A percentile compares a stretch with the other conserved stretches of the same genome.
Evolutionary conservation across 129 eudicot genomes (phyloP).

Genomic region (Centaurea solstitialis): DNA sequence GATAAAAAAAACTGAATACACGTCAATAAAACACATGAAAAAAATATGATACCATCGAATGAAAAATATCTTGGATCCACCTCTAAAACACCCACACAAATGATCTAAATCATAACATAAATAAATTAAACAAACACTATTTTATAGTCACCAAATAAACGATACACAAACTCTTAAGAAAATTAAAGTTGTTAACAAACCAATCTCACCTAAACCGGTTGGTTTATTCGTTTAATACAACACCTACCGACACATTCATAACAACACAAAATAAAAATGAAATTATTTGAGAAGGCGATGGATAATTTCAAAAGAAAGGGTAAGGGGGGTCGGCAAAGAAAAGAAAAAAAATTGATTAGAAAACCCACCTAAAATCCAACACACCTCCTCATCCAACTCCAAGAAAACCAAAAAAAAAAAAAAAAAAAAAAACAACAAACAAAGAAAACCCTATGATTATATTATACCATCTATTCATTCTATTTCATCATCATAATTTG

Average conservation of each 20-base stretch:
- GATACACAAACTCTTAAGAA: too few species aligned
- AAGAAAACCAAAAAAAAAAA: background rate
- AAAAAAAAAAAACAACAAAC: constrained; percentile 25
- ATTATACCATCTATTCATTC: background rate
- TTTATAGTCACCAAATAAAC: background rate
- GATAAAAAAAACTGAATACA: too few species aligned
- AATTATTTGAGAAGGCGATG: background rate
- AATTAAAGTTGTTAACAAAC: background rate
- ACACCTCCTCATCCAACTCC: background rate
- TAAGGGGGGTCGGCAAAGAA: constrained; percentile 21
- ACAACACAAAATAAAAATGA: constrained; percentile 5
- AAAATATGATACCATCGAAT: too few species aligned
- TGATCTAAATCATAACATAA: too few species aligned
- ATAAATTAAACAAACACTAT: too few species aligned
- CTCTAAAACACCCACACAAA: too few species aligned
- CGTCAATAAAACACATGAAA: too few species aligned
- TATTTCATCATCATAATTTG: background rate
- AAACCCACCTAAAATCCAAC: constrained; percentile 27
- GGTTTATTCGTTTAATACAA: background rate
- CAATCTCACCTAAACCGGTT: background rate
- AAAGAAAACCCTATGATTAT: constrained; percentile 34
- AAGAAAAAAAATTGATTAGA: background rate
- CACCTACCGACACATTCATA: constrained; percentile 11
- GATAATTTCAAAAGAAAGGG: constrained; percentile 5
- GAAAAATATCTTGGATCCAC: too few species aligned